Base-by-base conservation (phyloP, 306 rosid species). In the Fagus sylvatica region DNA sequence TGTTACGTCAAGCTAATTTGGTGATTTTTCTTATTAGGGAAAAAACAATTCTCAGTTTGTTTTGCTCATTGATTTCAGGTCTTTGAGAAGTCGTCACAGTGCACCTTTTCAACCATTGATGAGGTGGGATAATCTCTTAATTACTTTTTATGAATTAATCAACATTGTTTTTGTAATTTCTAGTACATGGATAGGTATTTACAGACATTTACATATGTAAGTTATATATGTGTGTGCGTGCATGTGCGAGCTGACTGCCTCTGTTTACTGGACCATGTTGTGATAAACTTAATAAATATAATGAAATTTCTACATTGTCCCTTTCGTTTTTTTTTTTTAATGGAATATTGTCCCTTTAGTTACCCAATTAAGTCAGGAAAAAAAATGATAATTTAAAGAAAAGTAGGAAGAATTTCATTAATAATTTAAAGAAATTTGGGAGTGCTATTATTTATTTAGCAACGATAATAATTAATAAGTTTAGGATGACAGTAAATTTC, bases 71-170 rank as follows among this genome's bases (percentile, higher is more conserved):
- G 69, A 68, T 85, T 84, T 82, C 92, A 92, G 97, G 93, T 93
- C 42, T 95, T 89, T 85, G 95, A 78, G 84, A 89, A 87, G 82
- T 89, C 98, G 73, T 40, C 86, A 74, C 93, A 41, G 57, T 91
- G 93, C 78, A 78, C 93, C 72, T 90, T 89, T 74, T 77, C 97
- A 69, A 88, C 92, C 70, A 72, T 88, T 53, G 93, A 91, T 60
- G 97, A 95, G 96, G 98, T 94, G 84, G 71, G 1, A 56, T 53
- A 19, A 59, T 51, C 60, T 51, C 70, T 71, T n/a, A 67, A 19
- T 42, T 30, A 77, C 64, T 65, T 49, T 67, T 40, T 40, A 43
- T 36, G 54, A 42, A 42, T 74, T n/a, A 48, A 33, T 65, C 54
- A 54, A 53, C 41, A 43, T 65, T 49, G n/a, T 53, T 55, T 76